phyloP scores from a whole-genome alignment of 2,329 filamentous ascomycete genomes.

The Monosporascus sp. region DNA sequence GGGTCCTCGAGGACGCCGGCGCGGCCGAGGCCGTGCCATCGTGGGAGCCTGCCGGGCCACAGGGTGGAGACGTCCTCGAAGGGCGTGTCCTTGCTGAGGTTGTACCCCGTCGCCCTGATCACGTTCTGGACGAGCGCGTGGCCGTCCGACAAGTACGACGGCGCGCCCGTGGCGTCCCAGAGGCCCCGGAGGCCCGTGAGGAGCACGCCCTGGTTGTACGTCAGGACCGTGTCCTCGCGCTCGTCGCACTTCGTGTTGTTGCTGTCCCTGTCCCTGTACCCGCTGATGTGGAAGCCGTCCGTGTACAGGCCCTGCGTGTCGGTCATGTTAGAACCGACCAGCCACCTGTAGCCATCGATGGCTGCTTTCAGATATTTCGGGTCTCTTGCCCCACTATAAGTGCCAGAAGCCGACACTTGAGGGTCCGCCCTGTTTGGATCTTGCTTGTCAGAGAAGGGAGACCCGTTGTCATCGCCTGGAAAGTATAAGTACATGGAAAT shows the following conservation, averaged over 20 bases:
- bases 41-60: constrained; percentile 35
- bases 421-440: constrained; percentile 1
- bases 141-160: constrained; percentile 69
- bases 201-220: constrained; percentile 92
- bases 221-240: constrained; percentile 85
- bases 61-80: constrained; percentile 34
- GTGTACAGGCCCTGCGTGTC: constrained; percentile 70
- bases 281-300: constrained; percentile 83
- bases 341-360: constrained; percentile 74
- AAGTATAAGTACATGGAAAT: constrained; percentile 87
- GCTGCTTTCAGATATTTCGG: constrained; percentile 68
- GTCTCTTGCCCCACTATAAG: constrained; percentile 40
- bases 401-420: constrained; percentile 28
- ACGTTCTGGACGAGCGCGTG: constrained; percentile 72
- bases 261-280: constrained; percentile 52
- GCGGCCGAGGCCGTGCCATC: constrained; percentile 72
- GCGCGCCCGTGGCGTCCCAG: constrained; percentile 72
- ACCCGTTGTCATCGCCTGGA: constrained; percentile 70
- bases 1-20: constrained; percentile 77
- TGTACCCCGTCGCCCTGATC: constrained; percentile 75
- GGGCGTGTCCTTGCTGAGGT: constrained; percentile 36
- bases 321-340: constrained; percentile 74
- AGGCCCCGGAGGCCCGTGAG: constrained; percentile 76
- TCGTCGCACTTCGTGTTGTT: constrained; percentile 72
- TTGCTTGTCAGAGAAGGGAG: constrained; percentile 52